A percentile compares a stretch with the other conserved stretches of the same genome.
These are phyloP conservation scores for Hypomontagnella monticulosa DNA, from an alignment of 495 filamentous ascomycete genomes.

Conservation along the genomic window DNA sequence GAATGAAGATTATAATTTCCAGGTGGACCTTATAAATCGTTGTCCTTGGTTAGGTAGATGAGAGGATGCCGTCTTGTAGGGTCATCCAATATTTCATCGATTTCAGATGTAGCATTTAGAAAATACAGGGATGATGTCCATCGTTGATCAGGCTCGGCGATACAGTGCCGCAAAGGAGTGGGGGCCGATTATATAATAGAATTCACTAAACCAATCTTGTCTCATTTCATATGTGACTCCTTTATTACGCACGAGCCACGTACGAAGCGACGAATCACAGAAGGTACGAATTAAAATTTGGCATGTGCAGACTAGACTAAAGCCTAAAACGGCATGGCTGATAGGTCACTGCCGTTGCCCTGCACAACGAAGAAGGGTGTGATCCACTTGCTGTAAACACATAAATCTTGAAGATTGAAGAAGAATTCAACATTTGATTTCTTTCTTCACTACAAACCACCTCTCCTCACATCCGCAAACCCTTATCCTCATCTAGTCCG, in stretches of 20 bases:
- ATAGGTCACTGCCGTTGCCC: conserved; percentile 33
- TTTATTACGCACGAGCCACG: conserved; percentile 11
- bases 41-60: too few relatives aligned
- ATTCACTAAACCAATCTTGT: too few relatives aligned
- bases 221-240: too few relatives aligned
- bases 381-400: conserved; percentile 43
- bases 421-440: conserved; percentile 32
- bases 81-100: conserved; percentile 21
- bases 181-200: too few relatives aligned
- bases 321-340: conserved; percentile 3
- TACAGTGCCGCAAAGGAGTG: too few relatives aligned
- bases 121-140: too few relatives aligned
- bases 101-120: background rate
- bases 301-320: conserved; percentile 14
- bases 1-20: conserved; percentile 34
- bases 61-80: conserved; percentile 6
- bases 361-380: conserved; percentile 26
- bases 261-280: background rate
- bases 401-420: conserved; percentile 27
- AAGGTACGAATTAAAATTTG: background rate
- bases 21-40: conserved; percentile 19
- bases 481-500: conserved; percentile 25
- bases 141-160: too few relatives aligned
- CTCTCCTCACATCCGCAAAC: conserved; percentile 46
- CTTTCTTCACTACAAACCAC: conserved; percentile 43